A percentile compares a stretch with the other conserved stretches of the same genome.
Conservation (phyloP, 306 rosid genomes). For the Acacia confusa region DNA sequence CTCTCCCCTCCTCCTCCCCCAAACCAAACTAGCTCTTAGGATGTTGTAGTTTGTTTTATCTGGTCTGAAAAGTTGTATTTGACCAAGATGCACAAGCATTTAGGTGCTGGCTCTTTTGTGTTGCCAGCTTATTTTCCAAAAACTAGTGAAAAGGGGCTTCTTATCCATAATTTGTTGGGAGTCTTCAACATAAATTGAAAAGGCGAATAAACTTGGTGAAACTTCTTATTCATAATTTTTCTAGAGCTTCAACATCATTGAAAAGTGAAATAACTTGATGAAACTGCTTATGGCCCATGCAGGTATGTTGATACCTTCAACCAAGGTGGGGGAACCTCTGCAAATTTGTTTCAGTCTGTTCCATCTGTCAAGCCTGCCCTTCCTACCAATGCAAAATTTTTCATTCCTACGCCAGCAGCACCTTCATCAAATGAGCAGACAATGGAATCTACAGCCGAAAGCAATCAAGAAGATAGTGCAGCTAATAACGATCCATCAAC, state of each 20-base stretch:
- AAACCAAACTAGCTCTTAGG: too few relatives aligned
- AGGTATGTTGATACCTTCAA: slow-evolving; percentile 97
- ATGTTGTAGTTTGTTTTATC: not conserved
- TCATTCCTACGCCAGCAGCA: slow-evolving; percentile 59
- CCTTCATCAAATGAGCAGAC: slow-evolving; percentile 52
- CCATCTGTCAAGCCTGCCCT: slow-evolving; percentile 61
- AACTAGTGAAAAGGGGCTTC: not conserved
- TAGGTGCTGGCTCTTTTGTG: slow-evolving; percentile 22
- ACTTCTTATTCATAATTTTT: slow-evolving; percentile 21
- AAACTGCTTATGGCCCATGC: slow-evolving; percentile 33
- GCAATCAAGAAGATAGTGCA: slow-evolving; percentile 46
- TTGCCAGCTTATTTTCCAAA: slow-evolving; percentile 15
- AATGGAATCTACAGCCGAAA: slow-evolving; percentile 60
- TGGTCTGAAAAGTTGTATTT: not conserved
- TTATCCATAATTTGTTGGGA: slow-evolving; percentile 7
- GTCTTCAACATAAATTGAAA: slow-evolving; percentile 1
- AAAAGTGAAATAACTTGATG: slow-evolving; percentile 15
- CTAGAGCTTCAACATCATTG: not conserved
- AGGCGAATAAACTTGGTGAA: slow-evolving; percentile 5
- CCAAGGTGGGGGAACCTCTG: slow-evolving; percentile 68
- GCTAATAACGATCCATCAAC: slow-evolving; percentile 50
- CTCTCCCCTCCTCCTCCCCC: too few relatives aligned
- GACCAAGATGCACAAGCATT: not conserved
- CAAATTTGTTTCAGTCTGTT: slow-evolving; percentile 63
- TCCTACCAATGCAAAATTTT: slow-evolving; percentile 74